Conservation (phyloP, 768 basidiomycete genomes). For the Heimioporus sp. region DNA sequence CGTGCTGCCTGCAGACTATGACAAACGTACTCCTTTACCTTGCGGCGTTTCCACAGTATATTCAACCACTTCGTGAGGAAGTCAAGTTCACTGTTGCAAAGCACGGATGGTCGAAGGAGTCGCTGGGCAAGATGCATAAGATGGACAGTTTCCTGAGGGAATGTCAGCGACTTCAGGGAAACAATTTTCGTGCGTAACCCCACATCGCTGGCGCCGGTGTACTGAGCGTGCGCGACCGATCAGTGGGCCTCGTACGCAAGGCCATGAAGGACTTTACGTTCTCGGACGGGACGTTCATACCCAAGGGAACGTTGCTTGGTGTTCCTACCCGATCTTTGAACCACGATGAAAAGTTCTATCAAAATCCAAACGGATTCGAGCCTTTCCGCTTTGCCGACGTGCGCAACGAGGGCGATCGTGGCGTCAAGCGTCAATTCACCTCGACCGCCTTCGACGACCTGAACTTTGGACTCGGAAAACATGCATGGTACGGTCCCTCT, state of each 20-base stretch:
- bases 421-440: conserved; percentile 32
- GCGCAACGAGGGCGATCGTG: conserved; percentile 30
- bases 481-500: conserved; percentile 20
- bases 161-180: conserved; percentile 30
- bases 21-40: conserved; percentile 35
- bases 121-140: conserved; percentile 30
- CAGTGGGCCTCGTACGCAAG: conserved; percentile 32
- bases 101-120: conserved; percentile 28
- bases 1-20: conserved; percentile 21
- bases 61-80: conserved; percentile 37
- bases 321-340: conserved; percentile 22
- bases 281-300: conserved; percentile 38
- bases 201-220: not conserved
- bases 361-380: conserved; percentile 38
- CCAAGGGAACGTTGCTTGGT: conserved; percentile 29
- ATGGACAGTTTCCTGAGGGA: conserved; percentile 43
- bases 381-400: conserved; percentile 47
- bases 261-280: conserved; percentile 33
- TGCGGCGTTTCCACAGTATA: conserved; percentile 33
- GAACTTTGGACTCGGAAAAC: conserved; percentile 35
- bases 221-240: not conserved
- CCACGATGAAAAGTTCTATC: conserved; percentile 22
- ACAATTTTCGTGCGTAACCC: conserved; percentile 20
- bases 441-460: conserved; percentile 33
- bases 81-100: conserved; percentile 27